phyloP scores from a whole-genome alignment of 1,139 yeast genomes.

The Candida buenavistaensis region DNA sequence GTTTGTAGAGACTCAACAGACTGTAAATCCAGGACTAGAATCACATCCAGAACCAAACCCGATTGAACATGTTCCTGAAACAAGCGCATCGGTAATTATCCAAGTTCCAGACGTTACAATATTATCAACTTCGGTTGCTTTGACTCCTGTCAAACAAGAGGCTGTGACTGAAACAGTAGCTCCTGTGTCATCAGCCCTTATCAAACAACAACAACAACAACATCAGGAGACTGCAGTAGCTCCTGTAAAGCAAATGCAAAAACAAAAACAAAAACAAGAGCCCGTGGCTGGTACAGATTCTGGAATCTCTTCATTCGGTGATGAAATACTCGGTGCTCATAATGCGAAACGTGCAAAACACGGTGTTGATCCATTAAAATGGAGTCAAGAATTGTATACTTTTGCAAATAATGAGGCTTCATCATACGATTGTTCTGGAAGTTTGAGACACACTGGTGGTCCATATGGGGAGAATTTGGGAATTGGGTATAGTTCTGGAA shows the following conservation, averaged over 20 bases:
- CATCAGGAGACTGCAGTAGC: no score
- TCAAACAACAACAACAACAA: no score
- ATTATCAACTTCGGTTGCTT: no score
- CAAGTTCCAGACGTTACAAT: no score
- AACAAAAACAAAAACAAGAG: no score
- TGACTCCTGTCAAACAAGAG: no score
- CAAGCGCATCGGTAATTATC: not conserved
- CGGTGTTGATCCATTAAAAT: constrained; percentile 56
- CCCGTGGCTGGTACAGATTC: no score
- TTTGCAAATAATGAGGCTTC: constrained; percentile 72
- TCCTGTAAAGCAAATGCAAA: no score
- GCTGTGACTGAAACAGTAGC: no score
- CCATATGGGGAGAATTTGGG: constrained; percentile 88
- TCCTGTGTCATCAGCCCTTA: no score
- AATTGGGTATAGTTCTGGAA: constrained; percentile 55
- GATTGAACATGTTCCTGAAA: not conserved
- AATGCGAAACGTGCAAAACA: constrained; percentile 69
- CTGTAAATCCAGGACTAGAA: no score
- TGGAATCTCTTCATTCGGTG: constrained; percentile 13
- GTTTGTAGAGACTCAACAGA: no score
- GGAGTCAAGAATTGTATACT: constrained; percentile 61
- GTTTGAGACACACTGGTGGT: constrained; percentile 72
- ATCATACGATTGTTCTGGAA: constrained; percentile 66
- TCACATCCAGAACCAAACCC: not conserved
- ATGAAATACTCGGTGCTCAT: constrained; percentile 44